Evolutionary conservation across 305 asterid genomes (phyloP), one percentile per base, ranked within the genome.

Genomic region (Euphrasia arctica): DNA sequence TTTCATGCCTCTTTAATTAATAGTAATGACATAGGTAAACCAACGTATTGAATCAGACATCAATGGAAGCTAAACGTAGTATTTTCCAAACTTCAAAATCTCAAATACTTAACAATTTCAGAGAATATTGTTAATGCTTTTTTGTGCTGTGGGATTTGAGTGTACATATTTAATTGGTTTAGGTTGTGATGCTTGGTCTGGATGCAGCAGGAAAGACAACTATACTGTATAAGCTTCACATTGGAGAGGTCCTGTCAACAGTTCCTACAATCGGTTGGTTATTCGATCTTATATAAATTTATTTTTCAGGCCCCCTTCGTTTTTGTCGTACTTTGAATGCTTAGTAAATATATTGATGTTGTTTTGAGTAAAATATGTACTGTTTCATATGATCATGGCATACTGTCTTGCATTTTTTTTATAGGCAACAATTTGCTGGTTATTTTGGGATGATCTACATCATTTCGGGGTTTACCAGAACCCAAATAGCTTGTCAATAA

Each of bases 181-280:
- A 93, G 99, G 99, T 93, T 78, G 96, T 93, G 74, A 90, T 88
- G 99, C 96, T 93, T 72, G 99, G 99, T 63, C 88, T 93, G 67
- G 99, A 93, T 77, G 97, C 97, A 60, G 99, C 99, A 77, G 99
- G 99, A 50, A 93, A 93, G 89, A 93, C 99, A 75, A 93, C 99
- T 9, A 90, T 93, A 66, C 85, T 93, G 54, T 90, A 93, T 77
- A 93, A 93, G 79, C 90, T 93, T 81, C 97, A 93, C 82, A 85
- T 93, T 57, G 97, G 99, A 63, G 99, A 93, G 86, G 95, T 90
- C 80, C 76, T 93, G 67, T 93, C 99, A 43, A 93, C 99, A 3
- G 99, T 90, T 78, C 97, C 99, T 70, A 93, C 97, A 62, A 93
- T 93, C 42, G 97, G 97, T 93, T 79, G 51, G 88, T 80, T 71